These are phyloP conservation scores for Ulvella scutata DNA, from an alignment of 139 green algal genomes.

Conservation along the genomic window DNA sequence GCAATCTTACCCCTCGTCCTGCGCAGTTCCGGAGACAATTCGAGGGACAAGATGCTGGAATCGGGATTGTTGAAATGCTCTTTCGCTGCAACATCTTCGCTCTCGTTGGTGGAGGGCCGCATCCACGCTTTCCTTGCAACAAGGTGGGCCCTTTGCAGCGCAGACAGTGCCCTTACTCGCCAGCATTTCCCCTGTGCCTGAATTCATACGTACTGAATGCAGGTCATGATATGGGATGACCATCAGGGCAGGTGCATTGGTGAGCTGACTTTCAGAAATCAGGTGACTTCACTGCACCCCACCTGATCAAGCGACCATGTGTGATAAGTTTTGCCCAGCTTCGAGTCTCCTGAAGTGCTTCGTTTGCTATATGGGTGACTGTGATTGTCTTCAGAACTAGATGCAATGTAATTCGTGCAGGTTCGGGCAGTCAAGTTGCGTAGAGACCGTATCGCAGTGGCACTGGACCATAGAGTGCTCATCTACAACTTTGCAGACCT, in stretches of 20 bases:
- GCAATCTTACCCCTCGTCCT: not conserved
- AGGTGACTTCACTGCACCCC: conserved; percentile 27
- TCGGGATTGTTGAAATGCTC: conserved; percentile 86
- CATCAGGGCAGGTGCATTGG: conserved; percentile 82
- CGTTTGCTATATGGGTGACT: not conserved
- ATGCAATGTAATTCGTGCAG: too few species aligned
- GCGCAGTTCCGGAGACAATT: conserved; percentile 72
- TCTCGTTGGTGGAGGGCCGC: conserved; percentile 72
- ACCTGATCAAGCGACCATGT: too few species aligned
- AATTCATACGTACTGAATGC: not conserved
- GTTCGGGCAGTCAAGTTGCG: conserved; percentile 72
- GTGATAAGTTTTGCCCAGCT: too few species aligned
- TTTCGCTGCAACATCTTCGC: conserved; percentile 94
- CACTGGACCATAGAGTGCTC: conserved; percentile 81
- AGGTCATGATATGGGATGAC: conserved; percentile 98
- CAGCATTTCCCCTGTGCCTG: not conserved
- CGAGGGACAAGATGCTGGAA: conserved; percentile 39
- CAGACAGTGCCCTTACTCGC: not conserved
- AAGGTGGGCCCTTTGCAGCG: conserved; percentile 35
- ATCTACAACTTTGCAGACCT: conserved; percentile 94
- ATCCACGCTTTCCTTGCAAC: conserved; percentile 62
- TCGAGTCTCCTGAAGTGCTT: not conserved
- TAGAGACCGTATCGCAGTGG: conserved; percentile 82
- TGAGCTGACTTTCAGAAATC: conserved; percentile 82
- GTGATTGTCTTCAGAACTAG: too few species aligned